Evolutionary conservation across 345 rosid genomes (phyloP).

Genomic region (Populus davidiana): DNA sequence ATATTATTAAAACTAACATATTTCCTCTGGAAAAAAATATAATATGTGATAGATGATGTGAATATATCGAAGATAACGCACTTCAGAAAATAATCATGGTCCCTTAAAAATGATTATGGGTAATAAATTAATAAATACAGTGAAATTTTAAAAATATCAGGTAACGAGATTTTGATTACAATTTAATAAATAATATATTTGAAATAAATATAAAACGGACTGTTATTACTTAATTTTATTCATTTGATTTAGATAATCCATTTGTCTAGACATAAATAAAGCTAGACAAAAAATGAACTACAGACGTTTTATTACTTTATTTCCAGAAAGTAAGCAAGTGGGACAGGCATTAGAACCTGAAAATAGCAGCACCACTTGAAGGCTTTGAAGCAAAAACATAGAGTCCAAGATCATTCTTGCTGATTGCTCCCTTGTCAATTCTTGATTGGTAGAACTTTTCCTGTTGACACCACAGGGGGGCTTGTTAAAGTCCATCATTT

Average conservation of each 20-base stretch:
- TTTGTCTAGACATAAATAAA: background rate
- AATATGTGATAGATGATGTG: background rate
- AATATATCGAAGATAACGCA: background rate
- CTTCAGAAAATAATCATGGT: background rate
- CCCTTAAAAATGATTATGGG: background rate
- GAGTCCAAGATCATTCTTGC: constrained; percentile 70
- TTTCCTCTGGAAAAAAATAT: too few relatives aligned
- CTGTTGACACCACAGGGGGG: constrained; percentile 31
- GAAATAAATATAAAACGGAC: background rate
- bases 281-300: background rate
- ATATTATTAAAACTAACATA: too few relatives aligned
- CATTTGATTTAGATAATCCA: background rate
- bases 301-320: background rate
- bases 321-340: background rate
- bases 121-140: background rate
- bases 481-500: background rate
- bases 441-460: constrained; percentile 76
- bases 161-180: background rate
- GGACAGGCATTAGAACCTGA: constrained; percentile 48
- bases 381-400: constrained; percentile 96
- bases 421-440: constrained; percentile 64
- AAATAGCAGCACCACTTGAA: constrained; percentile 93
- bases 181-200: background rate
- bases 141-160: too few relatives aligned
- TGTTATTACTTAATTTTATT: background rate